Conservation (phyloP, 1,284 basidiomycete species). For the Puccinia novopanici region DNA sequence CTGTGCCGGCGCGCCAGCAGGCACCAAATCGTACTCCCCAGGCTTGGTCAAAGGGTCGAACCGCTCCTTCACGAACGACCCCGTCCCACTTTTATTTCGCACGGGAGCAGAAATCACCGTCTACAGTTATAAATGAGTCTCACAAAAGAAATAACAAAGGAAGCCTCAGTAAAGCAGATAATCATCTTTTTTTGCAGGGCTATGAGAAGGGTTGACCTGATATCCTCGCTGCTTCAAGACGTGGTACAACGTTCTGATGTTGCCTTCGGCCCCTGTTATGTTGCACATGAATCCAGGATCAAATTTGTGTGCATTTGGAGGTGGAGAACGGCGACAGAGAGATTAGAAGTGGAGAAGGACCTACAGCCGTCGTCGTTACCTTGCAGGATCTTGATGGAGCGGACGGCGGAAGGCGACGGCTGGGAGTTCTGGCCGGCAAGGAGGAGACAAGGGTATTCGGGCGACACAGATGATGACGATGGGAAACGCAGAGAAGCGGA, state of each 20-base stretch:
- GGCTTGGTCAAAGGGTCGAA: not conserved
- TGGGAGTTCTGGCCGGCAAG: no score
- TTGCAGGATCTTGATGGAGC: slow-evolving; percentile 37
- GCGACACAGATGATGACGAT: no score
- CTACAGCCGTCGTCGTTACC: slow-evolving; percentile 50
- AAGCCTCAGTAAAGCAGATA: not conserved
- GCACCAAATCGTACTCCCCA: slow-evolving; percentile 31
- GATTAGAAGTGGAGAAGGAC: not conserved
- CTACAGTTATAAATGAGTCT: slow-evolving; percentile 15
- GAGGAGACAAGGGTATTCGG: no score
- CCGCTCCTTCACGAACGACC: slow-evolving; percentile 8
- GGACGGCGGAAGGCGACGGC: no score
- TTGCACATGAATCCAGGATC: no score
- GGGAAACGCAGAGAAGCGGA: no score
- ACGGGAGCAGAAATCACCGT: slow-evolving; percentile 39
- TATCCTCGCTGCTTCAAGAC: slow-evolving; percentile 35
- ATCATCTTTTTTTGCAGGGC: not conserved
- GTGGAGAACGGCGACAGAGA: not conserved
- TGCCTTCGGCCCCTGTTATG: slow-evolving; percentile 30
- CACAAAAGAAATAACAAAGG: not conserved
- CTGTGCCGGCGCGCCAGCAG: slow-evolving; percentile 23
- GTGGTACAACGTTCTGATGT: slow-evolving; percentile 38
- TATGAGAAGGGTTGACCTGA: not conserved
- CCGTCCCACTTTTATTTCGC: slow-evolving; percentile 41
- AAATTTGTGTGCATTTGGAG: no score